Evolutionary conservation across 179 eudicot genomes (phyloP), one percentile per base, ranked within the genome.

Genomic region (Heliamphora pulchella): DNA sequence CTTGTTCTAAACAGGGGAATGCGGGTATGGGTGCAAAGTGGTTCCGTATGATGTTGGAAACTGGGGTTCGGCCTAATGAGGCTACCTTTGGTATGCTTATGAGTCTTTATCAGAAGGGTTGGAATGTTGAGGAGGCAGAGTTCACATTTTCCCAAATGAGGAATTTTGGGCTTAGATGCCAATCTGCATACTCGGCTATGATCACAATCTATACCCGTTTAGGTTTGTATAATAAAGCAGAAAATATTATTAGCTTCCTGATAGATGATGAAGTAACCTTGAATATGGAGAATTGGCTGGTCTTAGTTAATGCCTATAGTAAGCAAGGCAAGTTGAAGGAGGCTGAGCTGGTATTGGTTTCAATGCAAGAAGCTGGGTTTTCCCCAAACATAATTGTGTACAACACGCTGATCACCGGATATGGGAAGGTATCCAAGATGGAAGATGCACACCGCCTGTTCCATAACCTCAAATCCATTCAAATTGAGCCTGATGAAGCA

Each of bases 21-120:
- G 91, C 85, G 67, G 87, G 86, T 64, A 18, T 89, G 8, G 96
- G 96, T 77, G 77, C 96, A 1, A 89, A 81, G 81, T 94, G 97
- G 96, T 94, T 90, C 77, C 86, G 78, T 41, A 79, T 90, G 92
- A 94, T 96, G 98, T 83, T 93, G 88, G 91, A 90, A 41, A 83
- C 81, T 50, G 86, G 89, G 48, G 85, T 94, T 81, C 80, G 80
- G 83, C 99, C 99, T 31, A 92, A 91, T 87, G 85, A 91, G 82
- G 99, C 99, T 59, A 96, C 99, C 41, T 91, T 93, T 73, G 99
- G 99, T 14, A 96, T 96, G 98, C 83, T 96, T 17, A 91, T 96
- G 99, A 83, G 90, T 82, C 86, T 96, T 74, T 93, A 86, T 81
- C 93, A 88, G 83, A 96, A 90, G 87, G 86, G 92, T 78, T 84